Evolutionary conservation across 371 early-diverging fungal genomes (phyloP), one percentile per base, ranked within the genome.

Genomic region (Lichtheimia corymbifera): DNA sequence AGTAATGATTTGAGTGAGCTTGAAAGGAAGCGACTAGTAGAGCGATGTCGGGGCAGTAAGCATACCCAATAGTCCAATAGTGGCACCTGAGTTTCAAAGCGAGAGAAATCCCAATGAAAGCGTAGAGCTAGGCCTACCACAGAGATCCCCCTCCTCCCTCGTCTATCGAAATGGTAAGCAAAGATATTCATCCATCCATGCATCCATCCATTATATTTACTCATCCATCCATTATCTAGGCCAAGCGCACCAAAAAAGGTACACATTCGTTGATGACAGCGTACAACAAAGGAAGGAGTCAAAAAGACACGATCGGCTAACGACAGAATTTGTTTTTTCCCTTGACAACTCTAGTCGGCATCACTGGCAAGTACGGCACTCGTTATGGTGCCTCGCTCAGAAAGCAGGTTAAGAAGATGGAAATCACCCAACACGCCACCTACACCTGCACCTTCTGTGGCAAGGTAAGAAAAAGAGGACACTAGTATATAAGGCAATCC

Each of bases 401-500:
- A 88, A 99, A 99, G 91, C 94, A 94, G 88, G 93, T 99, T 68
- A 99, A 99, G 94, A 97, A 97, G 88, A 96, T 98, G 89, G 99
- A 98, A 91, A 95, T 97, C 83, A 95, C 98, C 76, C 99, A 99
- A 88, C 99, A 99, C 88, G 88, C 93, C 76, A 97, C 91, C 83
- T 99, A 99, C 92, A 94, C 95, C 67, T 99, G 99, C 87, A 88
- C 96, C 66, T 97, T 97, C 94, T 99, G 99, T 89, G 99, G 99
- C 76, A 95, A 95, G 87, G 88, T 88, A 73, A 64, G 43, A 3
- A 11, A 1, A 30, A 35, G 30, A 57, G 1, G 45, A 45, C 11
- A 35, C 9, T 35, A 2, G 6, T 28, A 28, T 28, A 28, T 28
- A 1, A 28, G 4, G 5, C 6, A 2, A 49, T 25, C 5, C 35